A percentile compares a stretch with the other conserved stretches of the same genome.
Evolutionary conservation across 2,329 filamentous ascomycete species (phyloP).

Genomic region (Raffaelea ambrosiae): DNA sequence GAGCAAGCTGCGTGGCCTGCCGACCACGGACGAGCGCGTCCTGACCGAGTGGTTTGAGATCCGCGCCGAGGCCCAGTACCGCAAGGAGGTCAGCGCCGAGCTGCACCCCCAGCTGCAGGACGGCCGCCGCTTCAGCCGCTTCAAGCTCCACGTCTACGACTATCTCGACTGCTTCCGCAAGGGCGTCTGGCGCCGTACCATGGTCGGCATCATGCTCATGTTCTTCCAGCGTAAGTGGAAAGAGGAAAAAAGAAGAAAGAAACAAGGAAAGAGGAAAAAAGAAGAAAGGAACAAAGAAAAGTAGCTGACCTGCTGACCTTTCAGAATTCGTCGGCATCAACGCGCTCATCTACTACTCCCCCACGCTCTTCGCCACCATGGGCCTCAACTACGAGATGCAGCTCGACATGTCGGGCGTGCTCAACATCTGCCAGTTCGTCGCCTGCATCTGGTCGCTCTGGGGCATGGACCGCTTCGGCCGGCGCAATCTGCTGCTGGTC

Average conservation of each 20-base stretch:
- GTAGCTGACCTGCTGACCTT: not conserved
- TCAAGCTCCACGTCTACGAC: not conserved
- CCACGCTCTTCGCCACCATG: constrained; percentile 53
- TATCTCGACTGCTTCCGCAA: not conserved
- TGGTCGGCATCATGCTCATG: not conserved
- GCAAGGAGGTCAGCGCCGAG: not conserved
- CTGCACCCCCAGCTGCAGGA: not conserved
- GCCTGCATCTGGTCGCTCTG: constrained; percentile 61
- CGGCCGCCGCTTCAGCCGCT: not conserved
- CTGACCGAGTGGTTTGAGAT: constrained; percentile 1
- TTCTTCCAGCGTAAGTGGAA: constrained; percentile 1
- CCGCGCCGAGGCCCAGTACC: not conserved
- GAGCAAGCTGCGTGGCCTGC: constrained; percentile 9
- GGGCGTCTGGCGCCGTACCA: not conserved
- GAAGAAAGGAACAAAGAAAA: too few species aligned
- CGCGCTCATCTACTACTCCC: constrained; percentile 55
- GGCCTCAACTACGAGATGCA: constrained; percentile 50
- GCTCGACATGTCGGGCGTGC: constrained; percentile 53
- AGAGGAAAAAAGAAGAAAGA: too few species aligned
- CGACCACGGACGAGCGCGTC: constrained; percentile 1
- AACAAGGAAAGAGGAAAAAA: too few species aligned
- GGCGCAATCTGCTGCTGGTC: constrained; percentile 15
- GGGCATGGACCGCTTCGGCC: constrained; percentile 30
- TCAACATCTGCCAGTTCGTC: constrained; percentile 7
- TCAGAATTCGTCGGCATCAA: constrained; percentile 57